These are phyloP conservation scores for Nemania diffusa DNA, from an alignment of 2,329 filamentous ascomycete genomes.

Conservation along the genomic window DNA sequence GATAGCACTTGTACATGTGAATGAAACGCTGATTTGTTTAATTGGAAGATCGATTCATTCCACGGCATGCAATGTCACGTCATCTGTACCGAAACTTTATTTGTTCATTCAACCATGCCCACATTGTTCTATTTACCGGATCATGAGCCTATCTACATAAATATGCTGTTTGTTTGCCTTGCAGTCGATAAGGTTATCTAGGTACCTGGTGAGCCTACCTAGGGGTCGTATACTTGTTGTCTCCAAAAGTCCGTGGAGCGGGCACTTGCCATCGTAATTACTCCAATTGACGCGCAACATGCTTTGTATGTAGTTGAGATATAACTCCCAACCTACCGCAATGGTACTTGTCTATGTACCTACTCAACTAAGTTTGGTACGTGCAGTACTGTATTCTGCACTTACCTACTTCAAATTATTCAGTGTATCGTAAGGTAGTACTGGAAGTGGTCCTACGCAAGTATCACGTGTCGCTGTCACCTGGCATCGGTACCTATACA, in stretches of 20 bases:
- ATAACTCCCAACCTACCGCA: not conserved
- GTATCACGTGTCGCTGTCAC: conserved; percentile 31
- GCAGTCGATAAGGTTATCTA: not conserved
- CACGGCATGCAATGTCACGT: conserved; percentile 25
- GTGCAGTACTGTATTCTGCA: not conserved
- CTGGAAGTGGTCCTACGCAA: conserved; percentile 21
- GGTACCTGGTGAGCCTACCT: not conserved
- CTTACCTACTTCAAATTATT: not conserved
- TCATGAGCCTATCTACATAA: not conserved
- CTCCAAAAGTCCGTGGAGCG: not conserved
- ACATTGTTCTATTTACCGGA: not conserved
- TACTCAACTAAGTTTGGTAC: not conserved
- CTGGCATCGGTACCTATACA: conserved; percentile 1
- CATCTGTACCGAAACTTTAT: conserved; percentile 12
- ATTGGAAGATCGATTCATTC: conserved; percentile 11
- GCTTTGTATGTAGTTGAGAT: conserved; percentile 2
- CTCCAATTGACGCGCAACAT: conserved; percentile 5
- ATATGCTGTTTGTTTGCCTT: no score
- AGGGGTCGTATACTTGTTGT: not conserved
- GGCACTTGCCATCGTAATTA: not conserved
- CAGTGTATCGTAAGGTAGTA: conserved; percentile 6
- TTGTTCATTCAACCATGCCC: conserved; percentile 7
- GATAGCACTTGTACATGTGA: conserved; percentile 1
- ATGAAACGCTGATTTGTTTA: conserved; percentile 5
- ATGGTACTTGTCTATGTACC: no score